Base-by-base conservation (phyloP, 129 eudicot species). In the Deinandra increscens region DNA sequence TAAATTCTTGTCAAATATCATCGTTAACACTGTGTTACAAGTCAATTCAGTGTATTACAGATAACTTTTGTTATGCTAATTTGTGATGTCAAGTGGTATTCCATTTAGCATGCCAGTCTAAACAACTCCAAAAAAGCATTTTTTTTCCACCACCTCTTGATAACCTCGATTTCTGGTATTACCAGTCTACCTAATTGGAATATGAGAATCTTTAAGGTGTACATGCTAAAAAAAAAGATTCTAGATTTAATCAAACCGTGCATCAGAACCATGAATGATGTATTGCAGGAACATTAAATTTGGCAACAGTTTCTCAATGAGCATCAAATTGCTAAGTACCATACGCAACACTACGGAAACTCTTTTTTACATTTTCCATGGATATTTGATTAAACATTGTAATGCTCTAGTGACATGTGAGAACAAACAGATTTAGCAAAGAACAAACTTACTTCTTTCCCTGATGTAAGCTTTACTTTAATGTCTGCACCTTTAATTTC, bases 401-500 rank as follows among this genome's bases (percentile, higher is more conserved):
- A 49, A 48, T 10, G 62, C 1, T 23, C 63, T 42, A 15, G 60
- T 0, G 37, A 34, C 49, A 37, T 20, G 33, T 44, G n/a, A n/a
- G n/a, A n/a, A n/a, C n/a, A n/a, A n/a, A n/a, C 26, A 31, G 1
- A 50, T 50, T 51, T 6, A 41, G 44, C 42, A 60, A 14, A 20
- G 9, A 36, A 59, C 14, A 60, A 66, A 85, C 97, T 83, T 63
- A 94, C 99, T 50, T 77, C 77, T 55, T 87, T 81, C 36, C 88
- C 96, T 60, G 90, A 60, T 34, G 92, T 62, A 73, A 88, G 86
- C 55, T 66, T 73, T 60, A 93, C 78, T 71, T 49, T 85, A 45
- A 93, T 76, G 64, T 89, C 84, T 49, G 79, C 79, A 12, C 83
- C 99, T 43, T 87, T 78, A 12, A 89, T 85, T 87, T 84, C 92